These are phyloP conservation scores for Pascua guehoae DNA, from an alignment of 1,284 basidiomycete species.

Conservation along the genomic window DNA sequence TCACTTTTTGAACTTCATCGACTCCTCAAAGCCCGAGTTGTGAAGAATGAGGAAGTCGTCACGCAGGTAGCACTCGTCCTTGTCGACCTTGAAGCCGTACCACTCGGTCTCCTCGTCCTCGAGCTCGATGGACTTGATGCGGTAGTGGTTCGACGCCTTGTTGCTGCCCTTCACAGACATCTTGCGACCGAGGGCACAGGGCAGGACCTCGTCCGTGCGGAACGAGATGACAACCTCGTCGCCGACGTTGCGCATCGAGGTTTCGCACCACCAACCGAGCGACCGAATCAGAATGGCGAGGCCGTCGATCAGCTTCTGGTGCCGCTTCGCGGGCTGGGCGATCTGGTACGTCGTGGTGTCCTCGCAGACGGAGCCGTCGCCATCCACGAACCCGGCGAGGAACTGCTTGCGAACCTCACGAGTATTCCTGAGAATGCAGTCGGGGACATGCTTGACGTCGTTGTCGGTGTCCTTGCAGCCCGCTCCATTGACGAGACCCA, in stretches of 20 bases:
- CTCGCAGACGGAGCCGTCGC: background rate
- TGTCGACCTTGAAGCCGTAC: conserved; percentile 11
- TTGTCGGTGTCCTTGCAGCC: no score
- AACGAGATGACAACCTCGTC: background rate
- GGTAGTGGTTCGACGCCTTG: background rate
- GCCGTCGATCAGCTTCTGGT: no score
- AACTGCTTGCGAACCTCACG: background rate
- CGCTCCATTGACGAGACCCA: no score
- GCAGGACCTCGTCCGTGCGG: background rate
- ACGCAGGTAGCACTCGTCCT: conserved; percentile 5
- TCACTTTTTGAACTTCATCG: conserved; percentile 90
- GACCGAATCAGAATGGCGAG: no score
- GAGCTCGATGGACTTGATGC: conserved; percentile 3
- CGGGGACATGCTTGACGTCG: background rate
- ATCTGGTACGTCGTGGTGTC: background rate
- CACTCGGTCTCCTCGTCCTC: conserved; percentile 6
- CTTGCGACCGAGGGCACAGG: background rate
- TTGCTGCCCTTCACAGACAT: background rate
- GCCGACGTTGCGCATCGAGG: background rate
- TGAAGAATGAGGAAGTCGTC: conserved; percentile 7
- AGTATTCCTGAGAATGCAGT: background rate
- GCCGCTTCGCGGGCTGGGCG: background rate
- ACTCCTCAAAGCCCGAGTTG: conserved; percentile 52
- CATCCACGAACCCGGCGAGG: background rate
- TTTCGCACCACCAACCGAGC: no score